A percentile compares a stretch with the other conserved stretches of the same genome.
These are phyloP conservation scores for Cenococcum geophilum DNA, from an alignment of 495 filamentous ascomycete species.

Conservation along the genomic window DNA sequence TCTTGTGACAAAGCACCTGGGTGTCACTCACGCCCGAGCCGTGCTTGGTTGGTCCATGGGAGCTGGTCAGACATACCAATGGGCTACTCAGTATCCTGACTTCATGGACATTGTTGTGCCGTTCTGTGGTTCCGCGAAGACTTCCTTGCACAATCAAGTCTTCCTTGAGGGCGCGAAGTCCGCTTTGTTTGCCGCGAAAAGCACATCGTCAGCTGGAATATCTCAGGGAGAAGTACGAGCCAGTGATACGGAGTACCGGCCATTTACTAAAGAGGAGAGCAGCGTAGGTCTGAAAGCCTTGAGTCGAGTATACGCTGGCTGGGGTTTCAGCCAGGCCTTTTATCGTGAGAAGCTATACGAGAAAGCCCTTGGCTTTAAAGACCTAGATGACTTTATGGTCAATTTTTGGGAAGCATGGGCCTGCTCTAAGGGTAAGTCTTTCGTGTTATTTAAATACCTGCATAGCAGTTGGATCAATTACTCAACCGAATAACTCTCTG, in stretches of 20 bases:
- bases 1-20: slow-evolving; percentile 58
- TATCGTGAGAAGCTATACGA: slow-evolving; percentile 63
- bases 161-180: slow-evolving; percentile 67
- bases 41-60: slow-evolving; percentile 71
- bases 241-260: slow-evolving; percentile 38
- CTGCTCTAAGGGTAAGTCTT: slow-evolving; percentile 50
- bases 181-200: slow-evolving; percentile 57
- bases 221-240: slow-evolving; percentile 38
- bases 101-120: slow-evolving; percentile 62
- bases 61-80: slow-evolving; percentile 61
- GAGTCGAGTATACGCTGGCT: slow-evolving; percentile 66
- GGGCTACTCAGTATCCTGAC: slow-evolving; percentile 65
- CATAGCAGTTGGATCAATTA: slow-evolving; percentile 8
- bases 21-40: slow-evolving; percentile 54
- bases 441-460: neutral
- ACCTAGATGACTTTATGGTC: slow-evolving; percentile 62
- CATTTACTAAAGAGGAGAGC: slow-evolving; percentile 53
- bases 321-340: slow-evolving; percentile 69
- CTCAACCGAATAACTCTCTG: no score
- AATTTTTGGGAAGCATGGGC: slow-evolving; percentile 70
- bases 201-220: slow-evolving; percentile 47
- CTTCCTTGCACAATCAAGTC: slow-evolving; percentile 64
- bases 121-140: slow-evolving; percentile 63
- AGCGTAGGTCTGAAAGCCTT: slow-evolving; percentile 62
- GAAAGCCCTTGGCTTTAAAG: slow-evolving; percentile 51